phyloP scores from a whole-genome alignment of 2,329 filamentous ascomycete genomes.

The Fusarium sp. region DNA sequence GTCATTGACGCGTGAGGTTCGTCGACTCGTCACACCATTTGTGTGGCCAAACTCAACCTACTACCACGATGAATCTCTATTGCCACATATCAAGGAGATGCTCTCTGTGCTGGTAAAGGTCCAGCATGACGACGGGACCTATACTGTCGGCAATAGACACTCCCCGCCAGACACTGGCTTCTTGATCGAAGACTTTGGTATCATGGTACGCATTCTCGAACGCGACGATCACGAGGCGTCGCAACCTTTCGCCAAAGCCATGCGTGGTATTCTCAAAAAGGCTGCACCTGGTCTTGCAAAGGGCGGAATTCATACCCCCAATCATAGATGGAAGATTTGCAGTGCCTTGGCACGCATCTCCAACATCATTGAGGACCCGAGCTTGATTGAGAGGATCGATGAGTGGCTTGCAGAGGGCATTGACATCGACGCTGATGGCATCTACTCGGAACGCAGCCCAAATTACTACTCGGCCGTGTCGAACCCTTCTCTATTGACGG shows the following conservation, averaged over 20 bases:
- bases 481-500: background rate
- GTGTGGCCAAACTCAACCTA: slow-evolving; percentile 9
- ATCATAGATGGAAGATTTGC: slow-evolving; percentile 23
- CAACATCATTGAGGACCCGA: background rate
- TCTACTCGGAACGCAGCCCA: slow-evolving; percentile 14
- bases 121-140: slow-evolving; percentile 8
- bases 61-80: slow-evolving; percentile 5
- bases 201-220: slow-evolving; percentile 21
- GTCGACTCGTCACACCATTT: slow-evolving; percentile 11
- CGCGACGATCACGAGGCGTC: slow-evolving; percentile 4
- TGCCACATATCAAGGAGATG: slow-evolving; percentile 14
- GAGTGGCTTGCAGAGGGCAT: slow-evolving; percentile 21
- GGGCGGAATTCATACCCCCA: slow-evolving; percentile 10
- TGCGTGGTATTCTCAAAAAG: slow-evolving; percentile 12
- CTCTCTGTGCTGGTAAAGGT: background rate
- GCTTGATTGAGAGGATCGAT: slow-evolving; percentile 1
- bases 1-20: slow-evolving; percentile 5
- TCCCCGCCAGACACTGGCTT: slow-evolving; percentile 20
- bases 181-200: slow-evolving; percentile 16
- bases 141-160: slow-evolving; percentile 16
- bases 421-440: slow-evolving; percentile 16
- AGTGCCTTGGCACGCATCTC: slow-evolving; percentile 20
- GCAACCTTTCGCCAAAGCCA: background rate
- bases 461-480: slow-evolving; percentile 22
- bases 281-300: slow-evolving; percentile 9